A percentile compares a stretch with the other conserved stretches of the same genome.
These are phyloP conservation scores for Proliferodiscus dingleyae DNA, from an alignment of 2,329 filamentous ascomycete genomes.

Conservation along the genomic window DNA sequence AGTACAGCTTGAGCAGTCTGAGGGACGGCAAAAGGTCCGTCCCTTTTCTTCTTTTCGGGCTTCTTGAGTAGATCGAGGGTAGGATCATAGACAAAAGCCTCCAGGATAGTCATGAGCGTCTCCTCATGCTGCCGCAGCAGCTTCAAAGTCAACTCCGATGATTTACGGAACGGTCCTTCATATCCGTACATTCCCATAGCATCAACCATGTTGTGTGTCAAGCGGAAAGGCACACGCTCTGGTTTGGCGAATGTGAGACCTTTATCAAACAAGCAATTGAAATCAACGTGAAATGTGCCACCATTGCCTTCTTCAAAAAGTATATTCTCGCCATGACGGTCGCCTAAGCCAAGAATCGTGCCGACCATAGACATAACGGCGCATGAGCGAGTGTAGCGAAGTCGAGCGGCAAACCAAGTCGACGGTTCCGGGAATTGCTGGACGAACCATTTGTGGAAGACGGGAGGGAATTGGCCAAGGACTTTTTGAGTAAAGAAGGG, in stretches of 20 bases:
- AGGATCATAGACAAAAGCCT: constrained; percentile 95
- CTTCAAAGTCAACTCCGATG: constrained; percentile 80
- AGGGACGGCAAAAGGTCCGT: constrained; percentile 42
- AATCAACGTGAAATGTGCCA: constrained; percentile 94
- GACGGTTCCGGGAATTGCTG: constrained; percentile 92
- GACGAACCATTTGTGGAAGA: constrained; percentile 92
- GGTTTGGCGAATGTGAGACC: constrained; percentile 92
- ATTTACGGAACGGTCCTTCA: constrained; percentile 87
- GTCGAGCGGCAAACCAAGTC: constrained; percentile 82
- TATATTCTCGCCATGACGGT: constrained; percentile 96
- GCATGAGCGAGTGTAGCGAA: constrained; percentile 87
- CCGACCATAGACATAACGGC: constrained; percentile 99
- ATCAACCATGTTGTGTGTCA: constrained; percentile 98
- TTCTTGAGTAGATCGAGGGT: constrained; percentile 88
- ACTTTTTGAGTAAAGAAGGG: constrained; percentile 66
- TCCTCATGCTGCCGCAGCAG: constrained; percentile 89
- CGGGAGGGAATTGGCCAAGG: constrained; percentile 66
- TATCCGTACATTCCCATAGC: constrained; percentile 94
- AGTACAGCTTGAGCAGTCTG: constrained; percentile 75
- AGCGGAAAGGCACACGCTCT: constrained; percentile 88
- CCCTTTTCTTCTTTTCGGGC: constrained; percentile 45
- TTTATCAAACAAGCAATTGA: constrained; percentile 99
- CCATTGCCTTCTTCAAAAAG: constrained; percentile 91
- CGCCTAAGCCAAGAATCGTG: constrained; percentile 86
- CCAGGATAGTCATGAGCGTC: constrained; percentile 93